A percentile compares a stretch with the other conserved stretches of the same genome.
Conservation (phyloP, 805 yeast genomes). For the Ascoidea tarda region DNA sequence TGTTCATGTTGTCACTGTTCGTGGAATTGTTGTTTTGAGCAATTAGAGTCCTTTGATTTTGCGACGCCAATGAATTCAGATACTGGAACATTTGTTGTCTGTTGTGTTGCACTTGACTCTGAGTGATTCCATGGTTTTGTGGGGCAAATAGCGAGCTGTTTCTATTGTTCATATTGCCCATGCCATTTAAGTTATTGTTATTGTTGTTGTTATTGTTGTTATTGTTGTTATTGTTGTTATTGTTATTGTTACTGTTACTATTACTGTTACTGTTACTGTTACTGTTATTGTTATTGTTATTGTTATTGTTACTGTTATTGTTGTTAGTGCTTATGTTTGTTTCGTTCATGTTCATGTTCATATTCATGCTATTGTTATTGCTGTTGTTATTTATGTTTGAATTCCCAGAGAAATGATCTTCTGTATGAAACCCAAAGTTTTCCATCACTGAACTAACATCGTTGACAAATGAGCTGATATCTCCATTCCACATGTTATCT, state of each 20-base stretch:
- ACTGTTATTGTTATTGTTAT: neutral
- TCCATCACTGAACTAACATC: slow-evolving; percentile 85
- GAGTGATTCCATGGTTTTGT: no score
- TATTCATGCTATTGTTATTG: neutral
- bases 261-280: no score
- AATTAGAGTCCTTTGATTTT: no score
- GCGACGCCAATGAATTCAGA: no score
- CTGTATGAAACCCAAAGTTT: slow-evolving; percentile 78
- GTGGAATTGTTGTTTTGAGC: no score
- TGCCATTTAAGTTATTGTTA: neutral
- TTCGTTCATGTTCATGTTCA: neutral
- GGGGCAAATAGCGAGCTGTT: neutral
- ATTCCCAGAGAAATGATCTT: slow-evolving; percentile 9
- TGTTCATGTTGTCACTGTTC: no score
- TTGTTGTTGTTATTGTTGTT: neutral
- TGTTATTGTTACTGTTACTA: neutral
- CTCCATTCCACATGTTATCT: slow-evolving; percentile 26
- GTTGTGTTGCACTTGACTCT: neutral
- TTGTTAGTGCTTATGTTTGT: neutral
- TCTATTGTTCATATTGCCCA: neutral
- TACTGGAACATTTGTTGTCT: neutral
- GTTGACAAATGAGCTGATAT: slow-evolving; percentile 39
- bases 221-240: no score
- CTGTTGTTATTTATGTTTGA: neutral
- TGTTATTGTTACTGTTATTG: no score